These are phyloP conservation scores for Coemansia sp. DNA, from an alignment of 192 early-diverging fungal species.

Conservation along the genomic window DNA sequence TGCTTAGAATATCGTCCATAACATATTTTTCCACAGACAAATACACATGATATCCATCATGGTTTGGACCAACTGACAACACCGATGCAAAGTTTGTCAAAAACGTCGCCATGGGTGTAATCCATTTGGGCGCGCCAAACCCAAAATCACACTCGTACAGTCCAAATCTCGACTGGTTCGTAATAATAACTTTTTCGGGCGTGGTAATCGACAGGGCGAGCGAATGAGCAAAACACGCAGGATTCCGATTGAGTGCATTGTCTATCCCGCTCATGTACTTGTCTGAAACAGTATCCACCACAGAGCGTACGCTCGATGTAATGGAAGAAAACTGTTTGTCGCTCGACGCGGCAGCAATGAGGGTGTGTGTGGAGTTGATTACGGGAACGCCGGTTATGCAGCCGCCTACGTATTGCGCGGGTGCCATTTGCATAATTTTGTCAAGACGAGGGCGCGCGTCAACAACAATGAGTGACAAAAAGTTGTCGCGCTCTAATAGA, in stretches of 20 bases:
- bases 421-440: neutral
- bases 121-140: slow-evolving; percentile 16
- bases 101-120: slow-evolving; percentile 10
- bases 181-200: slow-evolving; percentile 4
- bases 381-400: slow-evolving; percentile 9
- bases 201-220: slow-evolving; percentile 4
- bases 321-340: neutral
- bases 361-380: neutral
- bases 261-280: slow-evolving; percentile 7
- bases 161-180: slow-evolving; percentile 23
- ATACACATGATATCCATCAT: slow-evolving; percentile 16
- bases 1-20: slow-evolving; percentile 12
- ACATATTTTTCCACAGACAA: slow-evolving; percentile 7
- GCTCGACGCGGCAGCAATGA: neutral
- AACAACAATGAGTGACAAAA: slow-evolving; percentile 2
- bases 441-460: slow-evolving; percentile 19
- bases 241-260: neutral
- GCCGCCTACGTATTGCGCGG: slow-evolving; percentile 9
- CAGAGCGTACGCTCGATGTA: slow-evolving; percentile 1
- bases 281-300: neutral
- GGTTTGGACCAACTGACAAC: neutral
- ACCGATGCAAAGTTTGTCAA: slow-evolving; percentile 10
- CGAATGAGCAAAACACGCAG: slow-evolving; percentile 6
- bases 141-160: slow-evolving; percentile 29
- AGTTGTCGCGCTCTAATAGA: neutral